Conservation (phyloP, 2,329 filamentous ascomycete species). For the Periconia sp. region DNA sequence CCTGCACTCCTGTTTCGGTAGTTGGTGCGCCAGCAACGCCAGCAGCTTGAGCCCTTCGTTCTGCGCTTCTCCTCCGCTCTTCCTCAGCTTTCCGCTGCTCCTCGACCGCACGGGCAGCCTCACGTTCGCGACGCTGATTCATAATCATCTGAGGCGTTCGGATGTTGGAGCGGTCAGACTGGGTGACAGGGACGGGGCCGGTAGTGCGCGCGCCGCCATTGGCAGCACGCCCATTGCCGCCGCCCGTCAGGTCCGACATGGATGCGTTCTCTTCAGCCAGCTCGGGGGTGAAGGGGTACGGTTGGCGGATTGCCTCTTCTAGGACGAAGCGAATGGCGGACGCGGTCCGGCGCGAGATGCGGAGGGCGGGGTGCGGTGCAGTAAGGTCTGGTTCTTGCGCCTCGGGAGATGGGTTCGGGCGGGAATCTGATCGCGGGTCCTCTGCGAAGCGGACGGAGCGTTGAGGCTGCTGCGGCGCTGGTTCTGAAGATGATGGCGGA, state of each 20-base stretch:
- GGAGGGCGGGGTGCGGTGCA: constrained; percentile 62
- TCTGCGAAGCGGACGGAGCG: constrained; percentile 45
- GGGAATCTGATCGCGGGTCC: constrained; percentile 33
- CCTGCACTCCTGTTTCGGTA: constrained; percentile 35
- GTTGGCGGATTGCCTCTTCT: constrained; percentile 85
- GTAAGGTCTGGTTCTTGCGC: constrained; percentile 23
- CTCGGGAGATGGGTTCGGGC: constrained; percentile 36
- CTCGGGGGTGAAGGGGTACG: constrained; percentile 83
- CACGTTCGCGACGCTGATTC: constrained; percentile 80
- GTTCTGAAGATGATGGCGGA: constrained; percentile 54
- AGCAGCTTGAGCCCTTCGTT: constrained; percentile 65
- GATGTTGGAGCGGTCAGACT: constrained; percentile 64
- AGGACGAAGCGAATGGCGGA: constrained; percentile 91
- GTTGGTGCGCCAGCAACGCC: constrained; percentile 55
- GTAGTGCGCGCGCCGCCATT: constrained; percentile 63
- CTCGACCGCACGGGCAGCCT: constrained; percentile 61
- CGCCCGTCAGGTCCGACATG: constrained; percentile 83
- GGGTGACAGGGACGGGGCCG: constrained; percentile 60
- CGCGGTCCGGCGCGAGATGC: constrained; percentile 82
- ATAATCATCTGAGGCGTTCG: constrained; percentile 90
- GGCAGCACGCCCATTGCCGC: constrained; percentile 61
- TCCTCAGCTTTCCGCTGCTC: constrained; percentile 62
- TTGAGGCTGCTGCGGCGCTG: constrained; percentile 35
- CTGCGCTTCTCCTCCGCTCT: constrained; percentile 58
- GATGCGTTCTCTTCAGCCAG: constrained; percentile 84